Evolutionary conservation across 2,329 filamentous ascomycete species (phyloP).

Genomic region (Fusarium proliferatum): DNA sequence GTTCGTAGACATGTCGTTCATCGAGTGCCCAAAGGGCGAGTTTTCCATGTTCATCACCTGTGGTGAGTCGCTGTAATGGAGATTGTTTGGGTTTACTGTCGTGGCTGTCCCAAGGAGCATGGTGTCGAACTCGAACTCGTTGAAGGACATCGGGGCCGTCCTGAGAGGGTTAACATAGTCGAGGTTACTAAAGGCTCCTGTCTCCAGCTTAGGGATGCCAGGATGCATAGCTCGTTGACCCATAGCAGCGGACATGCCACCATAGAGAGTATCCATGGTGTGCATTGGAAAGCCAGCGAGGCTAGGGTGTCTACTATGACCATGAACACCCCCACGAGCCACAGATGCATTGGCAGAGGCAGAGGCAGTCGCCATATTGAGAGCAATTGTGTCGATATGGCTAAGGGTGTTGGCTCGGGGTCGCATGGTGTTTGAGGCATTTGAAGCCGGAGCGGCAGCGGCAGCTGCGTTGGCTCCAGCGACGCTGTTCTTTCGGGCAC

Average conservation of each 20-base stretch:
- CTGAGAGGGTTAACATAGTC: slow-evolving; percentile 76
- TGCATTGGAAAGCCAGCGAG: slow-evolving; percentile 74
- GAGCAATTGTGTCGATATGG: slow-evolving; percentile 82
- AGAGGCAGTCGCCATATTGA: slow-evolving; percentile 74
- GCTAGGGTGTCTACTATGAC: slow-evolving; percentile 79
- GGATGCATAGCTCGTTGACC: slow-evolving; percentile 74
- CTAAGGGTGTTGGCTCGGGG: slow-evolving; percentile 96
- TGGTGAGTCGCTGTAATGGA: slow-evolving; percentile 87
- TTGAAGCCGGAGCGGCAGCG: slow-evolving; percentile 55
- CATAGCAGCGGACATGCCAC: slow-evolving; percentile 76
- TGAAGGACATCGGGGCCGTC: slow-evolving; percentile 76
- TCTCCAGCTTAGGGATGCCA: slow-evolving; percentile 85
- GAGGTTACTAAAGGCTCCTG: slow-evolving; percentile 72
- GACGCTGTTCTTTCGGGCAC: slow-evolving; percentile 93
- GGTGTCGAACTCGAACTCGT: slow-evolving; percentile 61
- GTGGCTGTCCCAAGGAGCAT: slow-evolving; percentile 75
- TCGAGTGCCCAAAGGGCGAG: slow-evolving; percentile 68
- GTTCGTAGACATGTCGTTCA: slow-evolving; percentile 67
- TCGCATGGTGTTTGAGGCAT: slow-evolving; percentile 73
- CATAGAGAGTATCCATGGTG: slow-evolving; percentile 71
- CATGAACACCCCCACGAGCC: slow-evolving; percentile 58
- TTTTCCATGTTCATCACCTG: slow-evolving; percentile 73
- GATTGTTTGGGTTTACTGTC: slow-evolving; percentile 76
- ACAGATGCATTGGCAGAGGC: slow-evolving; percentile 67
- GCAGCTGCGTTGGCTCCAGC: slow-evolving; percentile 65